Percentiles rank a stretch among this genome's conserved stretches.
Evolutionary conservation across 139 green algal species (phyloP).

Genomic region (Haematococcus lacustris): DNA sequence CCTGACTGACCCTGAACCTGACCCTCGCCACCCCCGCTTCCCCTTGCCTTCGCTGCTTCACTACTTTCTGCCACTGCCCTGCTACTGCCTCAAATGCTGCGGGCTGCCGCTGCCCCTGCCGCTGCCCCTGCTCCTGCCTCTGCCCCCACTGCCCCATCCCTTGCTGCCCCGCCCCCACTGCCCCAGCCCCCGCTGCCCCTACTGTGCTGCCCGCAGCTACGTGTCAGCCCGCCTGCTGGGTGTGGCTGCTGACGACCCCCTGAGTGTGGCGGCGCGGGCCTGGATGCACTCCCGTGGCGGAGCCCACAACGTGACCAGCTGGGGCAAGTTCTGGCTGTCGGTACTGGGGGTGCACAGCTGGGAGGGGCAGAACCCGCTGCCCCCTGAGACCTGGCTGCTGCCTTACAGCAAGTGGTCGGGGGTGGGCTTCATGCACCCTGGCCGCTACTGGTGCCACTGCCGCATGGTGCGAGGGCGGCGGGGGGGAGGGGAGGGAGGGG

Average conservation of each 20-base stretch:
- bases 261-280: slow-evolving; percentile 29
- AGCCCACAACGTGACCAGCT: slow-evolving; percentile 78
- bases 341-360: slow-evolving; percentile 91
- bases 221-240: slow-evolving; percentile 71
- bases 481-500: neutral
- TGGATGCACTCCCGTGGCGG: slow-evolving; percentile 89
- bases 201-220: slow-evolving; percentile 58
- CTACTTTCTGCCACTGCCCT: no score
- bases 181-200: no score
- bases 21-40: no score
- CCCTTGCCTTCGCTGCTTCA: no score
- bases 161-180: no score
- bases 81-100: no score
- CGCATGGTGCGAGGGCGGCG: slow-evolving; percentile 62
- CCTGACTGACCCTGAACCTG: no score
- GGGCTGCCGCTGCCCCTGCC: no score
- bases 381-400: slow-evolving; percentile 97
- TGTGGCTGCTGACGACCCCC: slow-evolving; percentile 39
- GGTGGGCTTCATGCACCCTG: slow-evolving; percentile 77
- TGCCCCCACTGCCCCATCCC: no score
- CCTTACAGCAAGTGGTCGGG: slow-evolving; percentile 75
- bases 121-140: no score
- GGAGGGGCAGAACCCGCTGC: slow-evolving; percentile 86
- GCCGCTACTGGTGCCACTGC: slow-evolving; percentile 98
- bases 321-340: slow-evolving; percentile 99